A percentile compares a stretch with the other conserved stretches of the same genome.
These are phyloP conservation scores for Rossbeevera mucosa DNA, from an alignment of 768 basidiomycete species.

Conservation along the genomic window DNA sequence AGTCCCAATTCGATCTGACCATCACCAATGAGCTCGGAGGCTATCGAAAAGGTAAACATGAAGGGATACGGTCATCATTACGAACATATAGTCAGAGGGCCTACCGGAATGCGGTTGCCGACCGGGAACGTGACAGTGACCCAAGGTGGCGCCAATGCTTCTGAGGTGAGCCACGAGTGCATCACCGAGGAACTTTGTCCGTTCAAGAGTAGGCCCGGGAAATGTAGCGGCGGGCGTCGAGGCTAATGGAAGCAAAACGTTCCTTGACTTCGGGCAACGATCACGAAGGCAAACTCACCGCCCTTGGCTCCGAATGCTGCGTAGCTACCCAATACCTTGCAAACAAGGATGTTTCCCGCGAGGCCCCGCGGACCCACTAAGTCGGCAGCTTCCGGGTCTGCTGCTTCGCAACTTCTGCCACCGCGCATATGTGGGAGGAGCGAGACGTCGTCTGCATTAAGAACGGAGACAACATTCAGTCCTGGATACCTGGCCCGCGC, in stretches of 20 bases:
- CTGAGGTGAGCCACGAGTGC: conserved; percentile 29
- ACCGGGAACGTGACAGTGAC: conserved; percentile 58
- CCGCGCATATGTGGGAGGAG: conserved; percentile 26
- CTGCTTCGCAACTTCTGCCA: no score
- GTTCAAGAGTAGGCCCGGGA: conserved; percentile 10
- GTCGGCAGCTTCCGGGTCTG: conserved; percentile 14
- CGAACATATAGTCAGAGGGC: not conserved
- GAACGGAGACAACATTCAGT: conserved; percentile 39
- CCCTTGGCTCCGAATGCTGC: conserved; percentile 33
- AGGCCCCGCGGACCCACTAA: conserved; percentile 49
- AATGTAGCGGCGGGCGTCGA: not conserved
- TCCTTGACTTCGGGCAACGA: conserved; percentile 5
- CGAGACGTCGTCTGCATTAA: conserved; percentile 56
- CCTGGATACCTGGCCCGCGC: conserved; percentile 36
- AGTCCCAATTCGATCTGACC: conserved; percentile 41
- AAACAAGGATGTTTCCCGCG: conserved; percentile 46
- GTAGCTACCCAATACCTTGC: conserved; percentile 53
- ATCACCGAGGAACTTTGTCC: conserved; percentile 29
- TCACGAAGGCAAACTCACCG: conserved; percentile 25
- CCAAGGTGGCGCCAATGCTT: conserved; percentile 40
- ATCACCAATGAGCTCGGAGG: conserved; percentile 2
- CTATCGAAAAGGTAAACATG: not conserved
- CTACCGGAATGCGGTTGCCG: conserved; percentile 18
- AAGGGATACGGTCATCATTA: not conserved
- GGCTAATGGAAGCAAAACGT: not conserved